Evolutionary conservation across 495 filamentous ascomycete species (phyloP).

Genomic region (Penicillium macrosclerotiorum): DNA sequence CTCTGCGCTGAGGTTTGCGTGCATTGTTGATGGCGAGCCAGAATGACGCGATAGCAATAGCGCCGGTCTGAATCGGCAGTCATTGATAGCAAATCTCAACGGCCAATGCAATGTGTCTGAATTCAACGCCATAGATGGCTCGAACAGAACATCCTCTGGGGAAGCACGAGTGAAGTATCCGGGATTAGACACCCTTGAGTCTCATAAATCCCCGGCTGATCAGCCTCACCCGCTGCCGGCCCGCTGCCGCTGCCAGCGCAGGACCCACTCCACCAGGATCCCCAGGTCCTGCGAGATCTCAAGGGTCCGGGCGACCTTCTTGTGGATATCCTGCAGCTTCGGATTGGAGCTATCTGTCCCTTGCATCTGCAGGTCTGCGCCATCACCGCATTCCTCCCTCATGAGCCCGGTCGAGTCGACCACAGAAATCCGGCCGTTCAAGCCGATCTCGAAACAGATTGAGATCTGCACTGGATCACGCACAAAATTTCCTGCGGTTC

Average conservation of each 20-base stretch:
- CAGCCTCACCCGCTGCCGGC: conserved; percentile 17
- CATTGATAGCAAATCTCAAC: too few relatives aligned
- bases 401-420: conserved; percentile 35
- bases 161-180: not conserved
- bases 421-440: conserved; percentile 57
- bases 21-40: too few relatives aligned
- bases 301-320: conserved; percentile 39
- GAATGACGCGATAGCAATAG: not conserved
- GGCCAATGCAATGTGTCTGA: too few relatives aligned
- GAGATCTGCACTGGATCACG: conserved; percentile 25
- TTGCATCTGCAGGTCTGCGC: conserved; percentile 23
- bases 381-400: conserved; percentile 15
- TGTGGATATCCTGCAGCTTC: conserved; percentile 33
- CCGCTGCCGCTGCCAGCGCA: conserved; percentile 34
- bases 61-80: too few relatives aligned
- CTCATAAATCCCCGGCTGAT: conserved; percentile 11
- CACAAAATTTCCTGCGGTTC: not conserved
- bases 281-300: conserved; percentile 54
- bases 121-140: too few relatives aligned
- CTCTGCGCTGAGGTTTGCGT: too few relatives aligned
- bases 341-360: conserved; percentile 23
- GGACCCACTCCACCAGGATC: conserved; percentile 56
- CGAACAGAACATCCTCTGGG: not conserved
- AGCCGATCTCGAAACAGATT: conserved; percentile 56
- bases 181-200: not conserved